Evolutionary conservation across 495 filamentous ascomycete species (phyloP).

Genomic region (Talaromyces borbonicus): DNA sequence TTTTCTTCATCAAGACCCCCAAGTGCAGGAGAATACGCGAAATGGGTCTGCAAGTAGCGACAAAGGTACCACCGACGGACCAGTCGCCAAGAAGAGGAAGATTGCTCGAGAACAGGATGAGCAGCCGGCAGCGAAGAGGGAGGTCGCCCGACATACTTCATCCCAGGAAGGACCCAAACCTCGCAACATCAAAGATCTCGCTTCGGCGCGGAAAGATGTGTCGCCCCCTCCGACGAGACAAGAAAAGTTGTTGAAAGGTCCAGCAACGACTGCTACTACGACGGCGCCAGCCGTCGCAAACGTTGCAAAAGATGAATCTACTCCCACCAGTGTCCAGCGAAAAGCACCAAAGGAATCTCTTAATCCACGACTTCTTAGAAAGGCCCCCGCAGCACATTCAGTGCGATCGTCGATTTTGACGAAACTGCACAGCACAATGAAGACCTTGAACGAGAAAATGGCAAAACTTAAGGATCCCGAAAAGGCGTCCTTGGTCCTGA

Average conservation of each 20-base stretch:
- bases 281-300: conserved; percentile 6
- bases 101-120: not conserved
- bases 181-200: conserved; percentile 9
- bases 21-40: conserved; percentile 8
- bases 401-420: conserved; percentile 57
- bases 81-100: conserved; percentile 6
- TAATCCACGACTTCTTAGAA: conserved; percentile 70
- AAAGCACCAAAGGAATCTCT: conserved; percentile 42
- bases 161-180: not conserved
- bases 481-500: conserved; percentile 50
- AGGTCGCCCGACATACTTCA: not conserved
- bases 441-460: conserved; percentile 54
- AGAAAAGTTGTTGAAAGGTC: conserved; percentile 16
- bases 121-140: not conserved
- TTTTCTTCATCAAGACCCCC: conserved; percentile 37
- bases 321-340: conserved; percentile 13
- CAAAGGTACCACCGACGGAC: not conserved
- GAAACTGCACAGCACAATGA: conserved; percentile 64
- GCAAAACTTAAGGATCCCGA: conserved; percentile 39
- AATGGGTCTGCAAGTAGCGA: not conserved
- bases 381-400: conserved; percentile 59
- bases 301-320: too few relatives aligned
- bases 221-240: conserved; percentile 33
- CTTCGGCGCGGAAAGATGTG: conserved; percentile 19
- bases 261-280: conserved; percentile 10